Conservation (phyloP, 768 basidiomycete species). For the Stropharia rugosoannulata region DNA sequence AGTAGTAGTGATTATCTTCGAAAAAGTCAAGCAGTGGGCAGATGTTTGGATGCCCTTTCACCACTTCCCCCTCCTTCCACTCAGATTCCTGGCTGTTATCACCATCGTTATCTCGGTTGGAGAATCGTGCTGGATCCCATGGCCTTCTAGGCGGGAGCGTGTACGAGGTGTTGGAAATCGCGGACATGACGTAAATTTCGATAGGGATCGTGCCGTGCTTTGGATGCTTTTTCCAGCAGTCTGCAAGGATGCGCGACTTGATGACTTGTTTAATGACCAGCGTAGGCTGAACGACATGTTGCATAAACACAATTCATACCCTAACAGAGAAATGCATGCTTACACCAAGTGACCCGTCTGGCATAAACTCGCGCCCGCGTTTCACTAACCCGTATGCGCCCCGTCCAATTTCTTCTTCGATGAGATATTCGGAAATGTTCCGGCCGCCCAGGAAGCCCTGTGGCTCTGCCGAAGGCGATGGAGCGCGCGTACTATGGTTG, state of each 20-base stretch:
- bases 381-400: slow-evolving; percentile 97
- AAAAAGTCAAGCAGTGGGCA: slow-evolving; percentile 95
- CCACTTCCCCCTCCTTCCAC: slow-evolving; percentile 70
- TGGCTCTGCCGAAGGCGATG: slow-evolving; percentile 50
- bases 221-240: slow-evolving; percentile 99
- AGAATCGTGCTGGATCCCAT: slow-evolving; percentile 74
- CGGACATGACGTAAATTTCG: slow-evolving; percentile 94
- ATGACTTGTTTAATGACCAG: slow-evolving; percentile 98
- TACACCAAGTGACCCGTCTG: slow-evolving; percentile 83
- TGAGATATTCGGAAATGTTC: slow-evolving; percentile 82
- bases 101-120: slow-evolving; percentile 9
- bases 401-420: slow-evolving; percentile 86
- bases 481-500: slow-evolving; percentile 60
- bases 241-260: slow-evolving; percentile 96
- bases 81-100: slow-evolving; percentile 27
- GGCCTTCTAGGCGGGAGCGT: slow-evolving; percentile 76
- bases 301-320: slow-evolving; percentile 19
- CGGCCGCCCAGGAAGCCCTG: slow-evolving; percentile 57
- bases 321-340: slow-evolving; percentile 30
- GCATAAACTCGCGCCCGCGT: slow-evolving; percentile 74
- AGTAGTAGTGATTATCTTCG: slow-evolving; percentile 95
- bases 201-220: slow-evolving; percentile 95
- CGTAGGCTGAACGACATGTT: slow-evolving; percentile 56
- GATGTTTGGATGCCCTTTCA: slow-evolving; percentile 93
- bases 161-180: slow-evolving; percentile 80